phyloP scores from a whole-genome alignment of 305 asterid genomes.

The Fraxinus nigra region DNA sequence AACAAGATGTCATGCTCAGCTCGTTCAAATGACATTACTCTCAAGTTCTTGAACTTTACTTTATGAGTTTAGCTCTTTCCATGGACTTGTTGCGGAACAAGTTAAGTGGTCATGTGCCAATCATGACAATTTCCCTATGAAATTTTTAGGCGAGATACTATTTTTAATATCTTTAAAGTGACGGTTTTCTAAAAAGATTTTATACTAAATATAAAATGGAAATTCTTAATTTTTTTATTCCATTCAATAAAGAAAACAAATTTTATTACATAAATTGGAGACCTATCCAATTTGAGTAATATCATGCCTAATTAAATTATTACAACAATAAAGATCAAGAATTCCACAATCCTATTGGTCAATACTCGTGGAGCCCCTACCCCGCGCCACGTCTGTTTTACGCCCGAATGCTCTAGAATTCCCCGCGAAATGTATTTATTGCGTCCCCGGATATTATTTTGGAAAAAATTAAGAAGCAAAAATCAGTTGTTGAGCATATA shows the following conservation, averaged over 20 bases:
- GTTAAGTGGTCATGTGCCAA: neutral
- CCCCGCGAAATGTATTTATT: constrained; percentile 31
- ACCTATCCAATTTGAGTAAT: neutral
- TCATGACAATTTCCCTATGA: neutral
- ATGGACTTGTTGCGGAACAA: neutral
- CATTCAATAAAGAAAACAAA: neutral
- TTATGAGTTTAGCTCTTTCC: neutral
- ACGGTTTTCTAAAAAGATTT: neutral
- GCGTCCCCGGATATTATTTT: neutral
- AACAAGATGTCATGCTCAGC: too few species aligned
- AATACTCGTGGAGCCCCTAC: constrained; percentile 40
- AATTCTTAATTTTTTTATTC: too few species aligned
- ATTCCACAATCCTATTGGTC: constrained; percentile 50
- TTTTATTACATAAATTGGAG: neutral
- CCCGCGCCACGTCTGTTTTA: constrained; percentile 39
- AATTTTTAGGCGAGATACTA: too few species aligned
- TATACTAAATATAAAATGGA: neutral
- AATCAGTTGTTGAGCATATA: neutral
- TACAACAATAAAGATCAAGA: constrained; percentile 2
- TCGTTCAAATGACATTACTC: neutral
- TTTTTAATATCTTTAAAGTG: neutral
- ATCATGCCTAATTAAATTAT: neutral
- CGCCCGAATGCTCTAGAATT: constrained; percentile 43
- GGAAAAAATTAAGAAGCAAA: neutral
- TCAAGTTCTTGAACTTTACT: neutral